Conservation (phyloP, 148 eudicot genomes). For the Cornus kousa region DNA sequence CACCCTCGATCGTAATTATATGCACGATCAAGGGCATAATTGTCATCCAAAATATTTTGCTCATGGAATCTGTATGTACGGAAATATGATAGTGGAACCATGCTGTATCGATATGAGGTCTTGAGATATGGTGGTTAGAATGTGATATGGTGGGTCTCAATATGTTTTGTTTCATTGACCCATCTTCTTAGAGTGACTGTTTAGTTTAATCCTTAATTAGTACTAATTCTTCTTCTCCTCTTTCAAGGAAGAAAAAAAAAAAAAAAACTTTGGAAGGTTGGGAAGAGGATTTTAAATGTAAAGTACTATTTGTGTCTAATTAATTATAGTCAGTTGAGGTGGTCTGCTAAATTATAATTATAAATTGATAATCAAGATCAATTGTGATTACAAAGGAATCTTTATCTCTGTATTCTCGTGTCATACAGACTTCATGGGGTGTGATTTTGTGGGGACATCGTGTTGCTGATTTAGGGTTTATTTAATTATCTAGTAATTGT, state of each 20-base stretch:
- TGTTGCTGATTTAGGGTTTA: too few species aligned
- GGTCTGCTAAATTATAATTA: background rate
- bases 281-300: background rate
- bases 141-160: background rate
- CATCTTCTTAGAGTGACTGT: background rate
- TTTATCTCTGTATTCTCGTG: background rate
- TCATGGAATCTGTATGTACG: too few species aligned
- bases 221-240: background rate
- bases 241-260: background rate
- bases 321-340: background rate
- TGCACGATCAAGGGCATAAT: conserved; percentile 4
- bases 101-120: background rate
- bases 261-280: background rate
- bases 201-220: too few species aligned
- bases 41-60: conserved; percentile 9
- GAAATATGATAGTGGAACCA: background rate
- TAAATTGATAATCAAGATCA: background rate
- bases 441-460: background rate
- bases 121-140: background rate
- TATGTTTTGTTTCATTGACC: background rate
- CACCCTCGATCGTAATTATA: conserved; percentile 31
- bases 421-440: too few species aligned
- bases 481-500: too few species aligned
- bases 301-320: background rate
- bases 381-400: background rate